Conservation (phyloP, 495 filamentous ascomycete species). For the Penicillium taxi region DNA sequence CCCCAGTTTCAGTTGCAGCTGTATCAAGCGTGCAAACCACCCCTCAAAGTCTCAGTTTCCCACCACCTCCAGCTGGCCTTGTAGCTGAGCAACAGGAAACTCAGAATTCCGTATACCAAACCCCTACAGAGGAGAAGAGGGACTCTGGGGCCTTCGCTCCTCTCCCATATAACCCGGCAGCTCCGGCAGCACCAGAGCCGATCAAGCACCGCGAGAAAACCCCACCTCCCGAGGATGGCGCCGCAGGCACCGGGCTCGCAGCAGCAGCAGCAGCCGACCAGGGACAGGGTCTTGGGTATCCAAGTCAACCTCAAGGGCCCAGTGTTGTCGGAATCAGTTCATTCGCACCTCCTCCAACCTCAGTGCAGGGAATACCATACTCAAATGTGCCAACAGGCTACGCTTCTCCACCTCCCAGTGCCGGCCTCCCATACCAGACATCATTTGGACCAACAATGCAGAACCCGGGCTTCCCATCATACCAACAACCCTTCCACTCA, state of each 20-base stretch:
- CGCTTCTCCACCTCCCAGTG: slow-evolving; percentile 33
- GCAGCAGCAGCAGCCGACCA: slow-evolving; percentile 62
- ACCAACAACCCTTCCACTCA: slow-evolving; percentile 26
- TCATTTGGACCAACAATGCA: slow-evolving; percentile 9
- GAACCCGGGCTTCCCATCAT: slow-evolving; percentile 25
- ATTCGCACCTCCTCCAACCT: slow-evolving; percentile 18
- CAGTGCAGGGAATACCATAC: slow-evolving; percentile 18
- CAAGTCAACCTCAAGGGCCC: slow-evolving; percentile 29
- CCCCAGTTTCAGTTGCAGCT: slow-evolving; percentile 10
- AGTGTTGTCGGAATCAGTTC: slow-evolving; percentile 22
- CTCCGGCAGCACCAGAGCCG: slow-evolving; percentile 75
- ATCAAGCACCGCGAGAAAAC: slow-evolving; percentile 85
- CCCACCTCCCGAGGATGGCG: slow-evolving; percentile 66
- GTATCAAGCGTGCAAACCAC: slow-evolving; percentile 27
- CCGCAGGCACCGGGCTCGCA: slow-evolving; percentile 59
- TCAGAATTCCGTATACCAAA: slow-evolving; percentile 14
- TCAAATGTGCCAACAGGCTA: slow-evolving; percentile 20
- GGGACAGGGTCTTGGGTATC: slow-evolving; percentile 36
- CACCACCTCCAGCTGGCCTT: slow-evolving; percentile 38
- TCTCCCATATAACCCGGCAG: slow-evolving; percentile 86
- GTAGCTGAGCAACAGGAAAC: slow-evolving; percentile 20
- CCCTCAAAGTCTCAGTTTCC: slow-evolving; percentile 18
- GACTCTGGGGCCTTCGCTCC: slow-evolving; percentile 51
- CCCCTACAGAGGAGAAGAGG: slow-evolving; percentile 26
- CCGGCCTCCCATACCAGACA: slow-evolving; percentile 20